Evolutionary conservation across 2,329 filamentous ascomycete species (phyloP), one percentile per base, ranked within the genome.

Genomic region (Fusarium sp.): DNA sequence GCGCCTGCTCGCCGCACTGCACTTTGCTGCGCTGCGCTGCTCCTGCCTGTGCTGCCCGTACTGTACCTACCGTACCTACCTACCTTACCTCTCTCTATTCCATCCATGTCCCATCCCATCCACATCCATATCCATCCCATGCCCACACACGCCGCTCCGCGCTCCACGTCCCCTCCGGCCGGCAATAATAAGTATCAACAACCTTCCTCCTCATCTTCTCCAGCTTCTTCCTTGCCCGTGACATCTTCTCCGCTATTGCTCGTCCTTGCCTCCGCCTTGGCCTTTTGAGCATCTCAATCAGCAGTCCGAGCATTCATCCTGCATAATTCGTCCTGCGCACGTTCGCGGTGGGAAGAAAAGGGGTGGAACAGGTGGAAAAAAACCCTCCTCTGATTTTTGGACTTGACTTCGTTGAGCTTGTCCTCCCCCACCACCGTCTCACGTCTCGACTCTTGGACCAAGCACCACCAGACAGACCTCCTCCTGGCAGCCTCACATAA

Each of bases 111-210:
- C 74, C 70, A 51, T 51, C 46, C 46, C 46, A 51, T 29, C 46
- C 46, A 51, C 46, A 29, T 31, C 24, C 33, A 35, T 24, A 24
- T 24, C 33, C 46, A 51, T 51, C 46, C 46, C 27, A 53, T 31
- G 27, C 17, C 27, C 63, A 64, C 66, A 57, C 64, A 60, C 58
- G 57, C 70, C 71, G 70, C 70, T 75, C 73, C 69, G 75, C 66
- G 73, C 74, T 70, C 75, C 70, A 75, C 75, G 71, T 71, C 70
- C 71, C 70, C 76, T 78, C 69, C 67, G 74, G 73, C 76, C 71
- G 71, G 72, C 76, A 77, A 69, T 61, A 75, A 78, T 78, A 78
- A 78, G 76, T 78, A 78, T 77, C 76, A 76, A 78, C 76, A 73
- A 70, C 74, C 74, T 70, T 78, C 76, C 76, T 75, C 75, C 74